Conservation (phyloP, 257 asterid species). For the Solanum commersonii region DNA sequence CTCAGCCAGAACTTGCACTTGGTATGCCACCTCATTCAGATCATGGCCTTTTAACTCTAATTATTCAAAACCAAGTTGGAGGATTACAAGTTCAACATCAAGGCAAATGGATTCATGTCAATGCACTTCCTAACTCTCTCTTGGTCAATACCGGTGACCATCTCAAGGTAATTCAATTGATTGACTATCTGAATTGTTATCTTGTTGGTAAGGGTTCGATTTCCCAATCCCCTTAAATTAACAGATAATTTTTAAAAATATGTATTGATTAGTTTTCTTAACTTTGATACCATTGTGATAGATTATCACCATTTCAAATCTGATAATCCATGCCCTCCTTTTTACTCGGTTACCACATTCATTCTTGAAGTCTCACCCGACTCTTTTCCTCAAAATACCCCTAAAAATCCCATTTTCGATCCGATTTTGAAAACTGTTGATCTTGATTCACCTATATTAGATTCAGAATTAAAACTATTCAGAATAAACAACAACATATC, state of each 20-base stretch:
- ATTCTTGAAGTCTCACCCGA: slow-evolving; percentile 41
- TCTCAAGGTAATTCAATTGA: slow-evolving; percentile 36
- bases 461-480: background rate
- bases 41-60: slow-evolving; percentile 35
- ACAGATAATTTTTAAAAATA: no score
- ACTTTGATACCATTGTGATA: no score
- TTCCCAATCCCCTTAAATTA: no score
- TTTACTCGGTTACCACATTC: slow-evolving; percentile 42
- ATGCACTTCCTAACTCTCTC: slow-evolving; percentile 20
- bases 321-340: slow-evolving; percentile 33
- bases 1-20: slow-evolving; percentile 42
- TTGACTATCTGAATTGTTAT: no score
- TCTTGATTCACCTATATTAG: background rate
- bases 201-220: no score
- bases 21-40: slow-evolving; percentile 49
- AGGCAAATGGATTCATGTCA: slow-evolving; percentile 27
- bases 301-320: no score
- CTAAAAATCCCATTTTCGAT: background rate
- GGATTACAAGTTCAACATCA: slow-evolving; percentile 30
- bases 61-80: slow-evolving; percentile 30
- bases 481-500: background rate
- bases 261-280: no score
- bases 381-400: slow-evolving; percentile 10
- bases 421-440: background rate
- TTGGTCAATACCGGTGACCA: slow-evolving; percentile 41